A percentile compares a stretch with the other conserved stretches of the same genome.
These are phyloP conservation scores for Glycine tomentella DNA, from an alignment of 306 rosid genomes.

Conservation along the genomic window DNA sequence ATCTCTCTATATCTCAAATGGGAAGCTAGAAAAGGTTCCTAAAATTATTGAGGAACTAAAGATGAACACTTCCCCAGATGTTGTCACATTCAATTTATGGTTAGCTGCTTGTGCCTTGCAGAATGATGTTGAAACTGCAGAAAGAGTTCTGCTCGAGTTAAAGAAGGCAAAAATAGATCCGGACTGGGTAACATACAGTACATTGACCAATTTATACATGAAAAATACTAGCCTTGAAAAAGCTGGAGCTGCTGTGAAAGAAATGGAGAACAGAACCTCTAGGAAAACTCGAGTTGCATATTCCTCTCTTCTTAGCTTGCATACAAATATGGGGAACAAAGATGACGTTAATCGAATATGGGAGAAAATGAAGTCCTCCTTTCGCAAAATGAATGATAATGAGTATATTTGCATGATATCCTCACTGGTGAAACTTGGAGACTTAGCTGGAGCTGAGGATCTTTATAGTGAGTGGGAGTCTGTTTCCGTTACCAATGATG, in stretches of 20 bases:
- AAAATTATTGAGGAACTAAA: constrained; percentile 65
- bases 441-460: constrained; percentile 76
- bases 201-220: constrained; percentile 75
- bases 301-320: constrained; percentile 86
- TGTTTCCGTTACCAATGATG: constrained; percentile 73
- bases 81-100: constrained; percentile 79
- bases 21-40: constrained; percentile 71
- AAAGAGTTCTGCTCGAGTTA: constrained; percentile 71
- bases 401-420: constrained; percentile 89
- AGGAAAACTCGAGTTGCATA: constrained; percentile 61
- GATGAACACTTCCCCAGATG: constrained; percentile 68
- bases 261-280: constrained; percentile 76
- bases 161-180: constrained; percentile 71
- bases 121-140: constrained; percentile 73
- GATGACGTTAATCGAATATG: constrained; percentile 54
- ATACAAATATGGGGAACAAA: constrained; percentile 76
- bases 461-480: constrained; percentile 83
- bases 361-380: constrained; percentile 71
- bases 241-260: constrained; percentile 71
- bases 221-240: constrained; percentile 63
- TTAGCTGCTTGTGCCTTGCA: constrained; percentile 66
- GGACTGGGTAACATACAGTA: constrained; percentile 86
- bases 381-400: constrained; percentile 76
- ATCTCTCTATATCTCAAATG: constrained; percentile 68
- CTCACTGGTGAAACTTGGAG: constrained; percentile 78